Conservation (phyloP, 352 stramenopile genomes). For the Phytophthora fragariaefolia region DNA sequence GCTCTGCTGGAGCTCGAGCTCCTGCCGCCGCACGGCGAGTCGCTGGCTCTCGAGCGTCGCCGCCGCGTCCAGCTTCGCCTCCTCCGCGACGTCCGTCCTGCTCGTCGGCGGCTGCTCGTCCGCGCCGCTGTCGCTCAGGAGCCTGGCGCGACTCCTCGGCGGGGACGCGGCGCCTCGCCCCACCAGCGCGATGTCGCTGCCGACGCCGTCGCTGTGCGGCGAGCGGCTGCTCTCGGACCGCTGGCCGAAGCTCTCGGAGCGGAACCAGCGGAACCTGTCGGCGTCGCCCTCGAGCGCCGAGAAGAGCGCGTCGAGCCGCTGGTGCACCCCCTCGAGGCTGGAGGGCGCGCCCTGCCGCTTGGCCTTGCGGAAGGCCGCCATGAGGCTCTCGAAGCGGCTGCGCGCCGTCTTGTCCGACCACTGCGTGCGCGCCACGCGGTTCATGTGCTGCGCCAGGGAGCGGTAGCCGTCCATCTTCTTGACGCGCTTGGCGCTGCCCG, state of each 20-base stretch:
- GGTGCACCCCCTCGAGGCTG: constrained; percentile 11
- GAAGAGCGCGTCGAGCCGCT: constrained; percentile 30
- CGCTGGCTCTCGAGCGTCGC: constrained; percentile 43
- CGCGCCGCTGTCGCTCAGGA: not conserved
- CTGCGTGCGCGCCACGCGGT: constrained; percentile 36
- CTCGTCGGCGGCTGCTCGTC: constrained; percentile 11
- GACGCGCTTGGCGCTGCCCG: constrained; percentile 43
- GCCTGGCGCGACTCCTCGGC: constrained; percentile 1
- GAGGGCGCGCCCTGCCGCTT: constrained; percentile 22
- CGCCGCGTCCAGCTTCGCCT: not conserved
- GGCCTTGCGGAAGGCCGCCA: constrained; percentile 51
- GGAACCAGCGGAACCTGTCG: not conserved
- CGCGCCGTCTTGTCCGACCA: constrained; percentile 60
- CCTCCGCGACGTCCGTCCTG: not conserved
- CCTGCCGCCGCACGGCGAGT: constrained; percentile 48
- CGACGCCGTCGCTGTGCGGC: not conserved
- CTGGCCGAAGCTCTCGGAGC: constrained; percentile 28
- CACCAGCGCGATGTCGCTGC: not conserved
- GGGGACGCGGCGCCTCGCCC: constrained; percentile 8
- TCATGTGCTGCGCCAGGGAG: constrained; percentile 58
- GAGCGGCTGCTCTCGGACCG: constrained; percentile 15
- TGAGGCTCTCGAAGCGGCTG: constrained; percentile 66
- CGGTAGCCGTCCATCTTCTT: constrained; percentile 67
- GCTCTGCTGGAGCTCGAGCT: constrained; percentile 51
- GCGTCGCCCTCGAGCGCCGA: not conserved